Conservation (phyloP, 495 filamentous ascomycete species). For the Staphylotrichum longicolle region DNA sequence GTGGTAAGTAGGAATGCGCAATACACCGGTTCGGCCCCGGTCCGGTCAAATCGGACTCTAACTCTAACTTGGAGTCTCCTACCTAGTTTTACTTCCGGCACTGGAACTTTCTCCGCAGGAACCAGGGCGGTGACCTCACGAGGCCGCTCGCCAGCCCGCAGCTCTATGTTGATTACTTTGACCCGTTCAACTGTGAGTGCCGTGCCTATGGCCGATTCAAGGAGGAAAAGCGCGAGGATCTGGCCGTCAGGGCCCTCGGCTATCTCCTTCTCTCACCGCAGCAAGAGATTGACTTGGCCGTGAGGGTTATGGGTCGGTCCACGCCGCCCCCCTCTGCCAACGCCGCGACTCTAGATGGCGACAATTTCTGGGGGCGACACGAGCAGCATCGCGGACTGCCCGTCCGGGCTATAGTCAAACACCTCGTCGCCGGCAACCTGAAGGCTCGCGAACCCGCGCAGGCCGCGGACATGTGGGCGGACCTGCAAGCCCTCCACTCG, state of each 20-base stretch:
- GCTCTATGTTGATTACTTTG: slow-evolving; percentile 14
- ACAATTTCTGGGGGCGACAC: slow-evolving; percentile 12
- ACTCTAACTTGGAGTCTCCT: slow-evolving; percentile 1
- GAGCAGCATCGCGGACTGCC: slow-evolving; percentile 11
- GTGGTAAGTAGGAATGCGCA: not conserved
- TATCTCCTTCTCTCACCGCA: slow-evolving; percentile 21
- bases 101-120: not conserved
- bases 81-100: slow-evolving; percentile 3
- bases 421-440: slow-evolving; percentile 3
- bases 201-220: slow-evolving; percentile 23
- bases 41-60: not conserved
- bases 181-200: slow-evolving; percentile 25
- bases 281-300: slow-evolving; percentile 16
- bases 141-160: slow-evolving; percentile 10
- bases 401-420: slow-evolving; percentile 23
- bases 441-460: not conserved
- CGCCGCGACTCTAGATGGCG: not conserved
- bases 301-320: not conserved
- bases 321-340: not conserved
- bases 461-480: slow-evolving; percentile 16
- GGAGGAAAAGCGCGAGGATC: slow-evolving; percentile 12
- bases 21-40: not conserved
- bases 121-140: not conserved
- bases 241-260: slow-evolving; percentile 18
- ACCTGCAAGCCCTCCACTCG: slow-evolving; percentile 18